These are phyloP conservation scores for Globisporangium iwayamae DNA, from an alignment of 352 stramenopile species.

Conservation along the genomic window DNA sequence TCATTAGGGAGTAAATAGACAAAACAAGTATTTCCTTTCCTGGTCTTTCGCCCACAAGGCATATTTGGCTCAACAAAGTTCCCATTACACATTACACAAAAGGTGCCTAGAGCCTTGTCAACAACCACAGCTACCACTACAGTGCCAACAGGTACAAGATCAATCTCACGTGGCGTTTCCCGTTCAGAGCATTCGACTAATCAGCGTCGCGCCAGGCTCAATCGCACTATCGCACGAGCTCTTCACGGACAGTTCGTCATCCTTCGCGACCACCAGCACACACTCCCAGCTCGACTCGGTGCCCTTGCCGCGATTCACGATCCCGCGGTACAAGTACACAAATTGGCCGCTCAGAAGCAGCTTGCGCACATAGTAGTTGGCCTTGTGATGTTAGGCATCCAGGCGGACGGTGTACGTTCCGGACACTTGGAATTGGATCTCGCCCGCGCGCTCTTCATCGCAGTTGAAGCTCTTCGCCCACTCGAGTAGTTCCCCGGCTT, in stretches of 20 bases:
- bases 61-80: too few relatives aligned
- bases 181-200: background rate
- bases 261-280: background rate
- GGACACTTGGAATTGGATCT: background rate
- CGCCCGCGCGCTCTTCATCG: too few relatives aligned
- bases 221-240: background rate
- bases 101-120: too few relatives aligned
- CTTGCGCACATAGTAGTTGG: background rate
- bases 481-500: background rate
- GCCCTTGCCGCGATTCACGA: background rate
- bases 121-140: too few relatives aligned
- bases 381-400: background rate
- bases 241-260: background rate
- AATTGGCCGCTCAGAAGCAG: background rate
- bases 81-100: too few relatives aligned
- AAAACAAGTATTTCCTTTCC: too few relatives aligned
- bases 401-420: background rate
- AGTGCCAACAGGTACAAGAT: too few relatives aligned
- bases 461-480: background rate
- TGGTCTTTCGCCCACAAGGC: too few relatives aligned
- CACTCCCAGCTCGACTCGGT: background rate
- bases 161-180: too few relatives aligned
- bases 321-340: background rate
- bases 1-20: too few relatives aligned
- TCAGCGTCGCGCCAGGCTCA: background rate